Evolutionary conservation across 2,329 filamentous ascomycete species (phyloP).

Genomic region (Coniochaeta ligniaria): DNA sequence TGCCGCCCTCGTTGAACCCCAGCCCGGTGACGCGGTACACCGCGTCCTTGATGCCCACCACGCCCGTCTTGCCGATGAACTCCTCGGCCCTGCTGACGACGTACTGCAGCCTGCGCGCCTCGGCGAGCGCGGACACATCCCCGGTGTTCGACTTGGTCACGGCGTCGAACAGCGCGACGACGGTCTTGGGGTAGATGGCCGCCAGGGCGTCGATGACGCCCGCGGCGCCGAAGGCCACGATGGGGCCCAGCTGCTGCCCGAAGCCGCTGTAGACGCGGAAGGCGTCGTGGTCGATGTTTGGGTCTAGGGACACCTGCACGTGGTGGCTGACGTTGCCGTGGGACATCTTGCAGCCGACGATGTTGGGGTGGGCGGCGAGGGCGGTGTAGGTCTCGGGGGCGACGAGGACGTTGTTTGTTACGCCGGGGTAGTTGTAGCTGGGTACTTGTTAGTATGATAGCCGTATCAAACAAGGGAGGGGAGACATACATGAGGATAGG

Average conservation of each 20-base stretch:
- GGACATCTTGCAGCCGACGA: conserved; percentile 63
- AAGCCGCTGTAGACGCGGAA: conserved; percentile 61
- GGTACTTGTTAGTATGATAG: neutral
- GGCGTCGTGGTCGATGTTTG: conserved; percentile 50
- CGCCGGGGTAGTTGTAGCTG: conserved; percentile 53
- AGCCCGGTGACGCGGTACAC: conserved; percentile 48
- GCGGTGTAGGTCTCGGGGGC: conserved; percentile 48
- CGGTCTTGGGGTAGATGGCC: conserved; percentile 56
- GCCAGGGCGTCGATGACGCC: conserved; percentile 62
- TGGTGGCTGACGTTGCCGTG: conserved; percentile 60
- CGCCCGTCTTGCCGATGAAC: conserved; percentile 52
- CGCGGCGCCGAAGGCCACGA: conserved; percentile 54
- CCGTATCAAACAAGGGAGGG: neutral
- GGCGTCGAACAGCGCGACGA: conserved; percentile 49
- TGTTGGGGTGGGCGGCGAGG: conserved; percentile 55
- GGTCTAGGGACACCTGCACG: conserved; percentile 53
- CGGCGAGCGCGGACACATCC: conserved; percentile 24
- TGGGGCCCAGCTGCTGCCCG: conserved; percentile 59
- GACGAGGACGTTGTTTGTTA: conserved; percentile 56
- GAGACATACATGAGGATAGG: conserved; percentile 50
- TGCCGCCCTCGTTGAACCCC: conserved; percentile 49
- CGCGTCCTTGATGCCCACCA: conserved; percentile 59
- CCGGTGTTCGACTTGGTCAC: conserved; percentile 19
- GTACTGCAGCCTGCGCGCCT: conserved; percentile 53
- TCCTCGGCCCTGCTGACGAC: conserved; percentile 54